phyloP scores from a whole-genome alignment of 2,329 filamentous ascomycete species.

The Neocatenulostroma microsporum region DNA sequence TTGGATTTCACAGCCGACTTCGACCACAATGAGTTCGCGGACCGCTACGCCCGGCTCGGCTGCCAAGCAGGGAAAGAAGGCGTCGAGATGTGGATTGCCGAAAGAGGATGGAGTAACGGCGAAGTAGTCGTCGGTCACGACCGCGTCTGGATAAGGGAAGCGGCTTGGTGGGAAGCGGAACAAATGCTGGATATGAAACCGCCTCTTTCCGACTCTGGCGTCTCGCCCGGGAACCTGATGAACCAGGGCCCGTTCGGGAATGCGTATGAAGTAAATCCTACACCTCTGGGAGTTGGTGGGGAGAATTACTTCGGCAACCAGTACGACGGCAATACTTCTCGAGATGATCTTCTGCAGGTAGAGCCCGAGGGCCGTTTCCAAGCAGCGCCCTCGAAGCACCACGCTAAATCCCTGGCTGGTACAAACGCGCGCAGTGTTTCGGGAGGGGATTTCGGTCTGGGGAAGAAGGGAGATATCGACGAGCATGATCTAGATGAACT shows the following conservation, averaged over 20 bases:
- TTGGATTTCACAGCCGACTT: conserved; percentile 97
- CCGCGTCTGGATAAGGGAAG: conserved; percentile 91
- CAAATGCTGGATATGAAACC: conserved; percentile 87
- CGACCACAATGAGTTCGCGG: conserved; percentile 82
- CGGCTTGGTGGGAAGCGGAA: conserved; percentile 96
- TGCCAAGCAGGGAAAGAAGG: conserved; percentile 87
- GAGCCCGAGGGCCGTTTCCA: conserved; percentile 38
- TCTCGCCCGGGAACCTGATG: conserved; percentile 30
- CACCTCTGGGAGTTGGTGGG: no score
- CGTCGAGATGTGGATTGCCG: conserved; percentile 87
- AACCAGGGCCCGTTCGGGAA: conserved; percentile 35
- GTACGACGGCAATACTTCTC: conserved; percentile 49
- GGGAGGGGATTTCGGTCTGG: conserved; percentile 78
- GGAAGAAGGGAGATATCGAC: conserved; percentile 72
- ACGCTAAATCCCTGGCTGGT: conserved; percentile 42
- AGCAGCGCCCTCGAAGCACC: conserved; percentile 40
- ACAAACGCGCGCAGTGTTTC: conserved; percentile 49
- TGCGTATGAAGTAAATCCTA: no score
- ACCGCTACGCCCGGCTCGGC: conserved; percentile 72
- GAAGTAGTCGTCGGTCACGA: conserved; percentile 87
- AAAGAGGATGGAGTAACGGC: conserved; percentile 96
- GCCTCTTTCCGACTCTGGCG: conserved; percentile 36
- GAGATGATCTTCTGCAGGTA: conserved; percentile 65
- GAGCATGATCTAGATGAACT: conserved; percentile 65
- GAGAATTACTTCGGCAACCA: conserved; percentile 19